Conservation (phyloP, 805 yeast species). For the Candida railenensis region DNA sequence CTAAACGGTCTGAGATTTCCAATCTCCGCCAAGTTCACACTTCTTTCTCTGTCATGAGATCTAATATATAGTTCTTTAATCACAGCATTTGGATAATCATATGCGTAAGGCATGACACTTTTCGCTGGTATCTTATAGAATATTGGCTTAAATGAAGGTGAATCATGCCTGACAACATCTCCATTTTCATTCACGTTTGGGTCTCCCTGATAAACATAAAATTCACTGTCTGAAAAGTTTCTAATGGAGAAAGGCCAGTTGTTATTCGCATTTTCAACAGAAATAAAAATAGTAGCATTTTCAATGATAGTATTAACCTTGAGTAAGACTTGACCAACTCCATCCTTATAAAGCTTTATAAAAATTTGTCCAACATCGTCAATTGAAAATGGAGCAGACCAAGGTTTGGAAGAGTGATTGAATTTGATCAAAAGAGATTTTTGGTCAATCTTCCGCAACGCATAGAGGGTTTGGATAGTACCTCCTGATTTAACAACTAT, state of each 20-base stretch:
- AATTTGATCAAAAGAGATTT: slow-evolving; percentile 65
- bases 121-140: slow-evolving; percentile 80
- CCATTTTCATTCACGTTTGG: slow-evolving; percentile 70
- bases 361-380: slow-evolving; percentile 81
- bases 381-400: slow-evolving; percentile 88
- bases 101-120: slow-evolving; percentile 96
- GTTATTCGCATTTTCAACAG: slow-evolving; percentile 66
- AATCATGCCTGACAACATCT: slow-evolving; percentile 45
- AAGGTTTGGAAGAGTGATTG: slow-evolving; percentile 53
- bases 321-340: slow-evolving; percentile 66
- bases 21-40: slow-evolving; percentile 85
- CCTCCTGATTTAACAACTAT: slow-evolving; percentile 44
- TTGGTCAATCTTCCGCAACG: slow-evolving; percentile 51
- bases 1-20: slow-evolving; percentile 89
- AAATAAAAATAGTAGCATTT: slow-evolving; percentile 76
- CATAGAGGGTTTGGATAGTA: slow-evolving; percentile 60
- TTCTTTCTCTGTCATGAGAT: slow-evolving; percentile 70
- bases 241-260: slow-evolving; percentile 93
- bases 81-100: slow-evolving; percentile 94
- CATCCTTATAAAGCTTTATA: slow-evolving; percentile 64
- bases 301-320: slow-evolving; percentile 77
- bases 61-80: slow-evolving; percentile 77
- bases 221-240: slow-evolving; percentile 86
- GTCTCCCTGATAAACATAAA: slow-evolving; percentile 81
- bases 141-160: slow-evolving; percentile 65